Conservation (phyloP, 306 rosid species). For the Cercis canadensis region DNA sequence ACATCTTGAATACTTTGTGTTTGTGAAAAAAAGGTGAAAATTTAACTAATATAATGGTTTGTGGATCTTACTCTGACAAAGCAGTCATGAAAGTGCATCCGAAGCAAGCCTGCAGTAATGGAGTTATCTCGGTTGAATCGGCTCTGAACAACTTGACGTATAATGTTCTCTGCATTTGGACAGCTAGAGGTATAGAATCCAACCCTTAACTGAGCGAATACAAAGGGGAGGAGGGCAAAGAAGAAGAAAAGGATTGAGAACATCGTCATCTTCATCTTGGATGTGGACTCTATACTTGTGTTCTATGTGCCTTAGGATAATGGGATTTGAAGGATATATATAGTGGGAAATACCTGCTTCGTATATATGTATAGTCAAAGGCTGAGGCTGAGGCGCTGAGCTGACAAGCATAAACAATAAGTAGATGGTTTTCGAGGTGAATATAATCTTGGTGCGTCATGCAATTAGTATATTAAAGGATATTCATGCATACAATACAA, state of each 20-base stretch:
- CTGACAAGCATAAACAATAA: too few species aligned
- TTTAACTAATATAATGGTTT: too few species aligned
- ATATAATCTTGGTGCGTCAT: too few species aligned
- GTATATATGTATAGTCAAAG: too few species aligned
- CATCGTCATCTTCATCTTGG: slow-evolving; percentile 17
- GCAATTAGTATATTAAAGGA: too few species aligned
- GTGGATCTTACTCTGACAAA: slow-evolving; percentile 3
- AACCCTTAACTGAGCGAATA: slow-evolving; percentile 21
- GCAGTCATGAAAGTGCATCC: slow-evolving; percentile 32
- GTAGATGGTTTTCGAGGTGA: too few species aligned
- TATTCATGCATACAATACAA: too few species aligned
- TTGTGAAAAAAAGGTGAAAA: neutral
- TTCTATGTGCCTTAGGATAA: too few species aligned
- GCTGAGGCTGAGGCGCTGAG: too few species aligned
- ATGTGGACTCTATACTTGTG: neutral
- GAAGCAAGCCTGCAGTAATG: slow-evolving; percentile 16
- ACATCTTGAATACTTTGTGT: too few species aligned
- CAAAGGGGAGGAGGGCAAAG: slow-evolving; percentile 33
- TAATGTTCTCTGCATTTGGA: slow-evolving; percentile 10
- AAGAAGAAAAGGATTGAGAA: neutral
- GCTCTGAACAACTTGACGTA: neutral
- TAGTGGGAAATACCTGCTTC: too few species aligned
- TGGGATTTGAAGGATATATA: too few species aligned
- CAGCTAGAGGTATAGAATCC: slow-evolving; percentile 37
- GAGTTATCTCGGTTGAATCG: slow-evolving; percentile 14